phyloP scores from a whole-genome alignment of 2,329 filamentous ascomycete species.

The Pseudocercospora macadamiae region DNA sequence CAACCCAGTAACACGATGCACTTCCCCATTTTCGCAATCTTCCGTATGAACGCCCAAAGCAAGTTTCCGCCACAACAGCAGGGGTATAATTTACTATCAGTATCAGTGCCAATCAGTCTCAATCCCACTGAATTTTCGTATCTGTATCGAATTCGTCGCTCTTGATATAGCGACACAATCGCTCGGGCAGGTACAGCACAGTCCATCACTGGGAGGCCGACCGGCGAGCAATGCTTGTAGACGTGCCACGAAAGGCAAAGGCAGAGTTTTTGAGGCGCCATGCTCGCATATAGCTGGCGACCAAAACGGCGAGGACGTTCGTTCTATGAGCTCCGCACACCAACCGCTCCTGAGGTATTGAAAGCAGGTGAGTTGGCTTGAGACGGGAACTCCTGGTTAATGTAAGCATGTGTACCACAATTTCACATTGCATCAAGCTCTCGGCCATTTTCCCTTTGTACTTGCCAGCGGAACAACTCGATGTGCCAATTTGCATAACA shows the following conservation, averaged over 20 bases:
- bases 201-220: background rate
- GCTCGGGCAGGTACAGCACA: too few relatives aligned
- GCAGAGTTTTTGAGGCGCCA: background rate
- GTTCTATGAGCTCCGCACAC: slow-evolving; percentile 22
- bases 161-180: background rate
- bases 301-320: background rate
- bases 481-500: too few relatives aligned
- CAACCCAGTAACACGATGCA: background rate
- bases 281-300: background rate
- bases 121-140: slow-evolving; percentile 2
- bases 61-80: background rate
- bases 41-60: background rate
- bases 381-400: slow-evolving; percentile 24
- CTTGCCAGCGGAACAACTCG: too few relatives aligned
- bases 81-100: slow-evolving; percentile 8
- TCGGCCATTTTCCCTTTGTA: too few relatives aligned
- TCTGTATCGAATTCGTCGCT: background rate
- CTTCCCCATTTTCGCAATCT: background rate
- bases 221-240: background rate
- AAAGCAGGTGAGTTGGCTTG: slow-evolving; percentile 24
- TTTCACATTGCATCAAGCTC: background rate
- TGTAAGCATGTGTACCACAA: slow-evolving; percentile 12
- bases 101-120: background rate
- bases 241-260: background rate
- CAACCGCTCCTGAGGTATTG: slow-evolving; percentile 22